Percentiles rank a stretch among this genome's conserved stretches.
Evolutionary conservation across 2,329 filamentous ascomycete genomes (phyloP).

Genomic region (Trichoderma koningii): DNA sequence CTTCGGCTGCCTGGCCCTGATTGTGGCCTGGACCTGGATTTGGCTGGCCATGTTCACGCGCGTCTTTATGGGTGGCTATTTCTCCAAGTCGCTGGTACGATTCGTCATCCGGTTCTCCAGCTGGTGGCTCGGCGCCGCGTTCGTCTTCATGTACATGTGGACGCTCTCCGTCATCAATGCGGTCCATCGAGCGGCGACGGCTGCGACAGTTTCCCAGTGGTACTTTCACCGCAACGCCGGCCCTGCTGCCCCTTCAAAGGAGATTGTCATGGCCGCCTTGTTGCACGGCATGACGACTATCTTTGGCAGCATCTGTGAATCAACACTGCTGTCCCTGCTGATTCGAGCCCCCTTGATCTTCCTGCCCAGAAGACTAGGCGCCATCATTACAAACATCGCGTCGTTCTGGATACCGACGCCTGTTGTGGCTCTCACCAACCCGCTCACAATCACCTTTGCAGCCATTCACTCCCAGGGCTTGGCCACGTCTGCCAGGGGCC

Average conservation of each 20-base stretch:
- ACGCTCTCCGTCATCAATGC: slow-evolving; percentile 84
- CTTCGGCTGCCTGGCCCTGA: slow-evolving; percentile 70
- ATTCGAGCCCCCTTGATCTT: slow-evolving; percentile 84
- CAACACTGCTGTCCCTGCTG: slow-evolving; percentile 76
- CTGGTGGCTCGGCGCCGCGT: slow-evolving; percentile 94
- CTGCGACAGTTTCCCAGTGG: slow-evolving; percentile 96
- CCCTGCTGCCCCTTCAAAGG: slow-evolving; percentile 73
- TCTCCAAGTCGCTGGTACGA: slow-evolving; percentile 60
- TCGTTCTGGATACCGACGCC: slow-evolving; percentile 84
- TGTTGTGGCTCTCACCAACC: slow-evolving; percentile 83
- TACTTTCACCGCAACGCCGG: slow-evolving; percentile 92
- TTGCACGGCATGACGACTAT: slow-evolving; percentile 81
- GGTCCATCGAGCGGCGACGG: slow-evolving; percentile 86
- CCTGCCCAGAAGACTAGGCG: slow-evolving; percentile 69
- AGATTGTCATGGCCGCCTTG: slow-evolving; percentile 81
- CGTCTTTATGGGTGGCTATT: slow-evolving; percentile 90
- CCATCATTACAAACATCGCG: slow-evolving; percentile 69
- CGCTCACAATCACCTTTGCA: slow-evolving; percentile 86
- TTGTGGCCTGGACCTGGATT: slow-evolving; percentile 89
- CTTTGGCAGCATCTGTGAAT: slow-evolving; percentile 89
- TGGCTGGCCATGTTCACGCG: slow-evolving; percentile 97
- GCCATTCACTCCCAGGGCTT: slow-evolving; percentile 91
- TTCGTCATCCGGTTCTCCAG: slow-evolving; percentile 86
- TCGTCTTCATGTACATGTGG: slow-evolving; percentile 95
- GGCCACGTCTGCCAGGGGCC: slow-evolving; percentile 71